phyloP scores from a whole-genome alignment of 108 stramenopile genomes.

The Pelagomonas calceolata region DNA sequence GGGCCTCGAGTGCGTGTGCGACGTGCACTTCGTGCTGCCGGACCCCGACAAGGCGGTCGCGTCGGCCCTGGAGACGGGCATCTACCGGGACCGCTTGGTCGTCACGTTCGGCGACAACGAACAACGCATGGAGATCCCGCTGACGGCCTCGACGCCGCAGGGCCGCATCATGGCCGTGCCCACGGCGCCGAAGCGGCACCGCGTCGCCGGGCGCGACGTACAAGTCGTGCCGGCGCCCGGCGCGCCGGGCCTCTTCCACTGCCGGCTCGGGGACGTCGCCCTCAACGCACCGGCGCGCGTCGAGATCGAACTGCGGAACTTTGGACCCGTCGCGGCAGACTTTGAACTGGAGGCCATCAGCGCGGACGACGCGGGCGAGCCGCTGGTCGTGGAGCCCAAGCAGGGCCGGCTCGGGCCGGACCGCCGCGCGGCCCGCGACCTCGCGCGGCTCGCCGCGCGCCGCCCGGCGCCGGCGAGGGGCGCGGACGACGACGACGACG shows the following conservation, averaged over 20 bases:
- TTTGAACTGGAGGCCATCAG: not conserved
- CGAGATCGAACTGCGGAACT: not conserved
- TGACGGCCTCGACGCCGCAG: not conserved
- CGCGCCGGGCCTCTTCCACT: not conserved
- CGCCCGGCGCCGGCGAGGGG: too few relatives aligned
- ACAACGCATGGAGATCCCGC: not conserved
- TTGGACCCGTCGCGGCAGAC: not conserved
- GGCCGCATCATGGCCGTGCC: slow-evolving; percentile 7
- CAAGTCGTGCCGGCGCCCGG: not conserved
- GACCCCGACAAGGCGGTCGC: not conserved
- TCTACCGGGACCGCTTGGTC: slow-evolving; percentile 13
- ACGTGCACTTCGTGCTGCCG: slow-evolving; percentile 23
- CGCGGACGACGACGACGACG: too few relatives aligned
- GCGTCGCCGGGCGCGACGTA: not conserved
- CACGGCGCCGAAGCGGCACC: not conserved
- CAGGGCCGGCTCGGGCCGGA: too few relatives aligned
- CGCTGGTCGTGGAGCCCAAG: too few relatives aligned
- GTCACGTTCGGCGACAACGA: slow-evolving; percentile 1
- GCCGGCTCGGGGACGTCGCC: slow-evolving; percentile 3
- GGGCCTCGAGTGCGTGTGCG: slow-evolving; percentile 21
- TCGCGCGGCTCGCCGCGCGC: too few relatives aligned
- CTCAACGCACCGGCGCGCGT: not conserved
- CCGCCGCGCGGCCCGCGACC: too few relatives aligned
- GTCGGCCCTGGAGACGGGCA: too few relatives aligned
- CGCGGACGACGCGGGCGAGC: too few relatives aligned